A percentile compares a stretch with the other conserved stretches of the same genome.
Evolutionary conservation across 2,329 filamentous ascomycete species (phyloP).

Genomic region (Amauroascus verrucosus): DNA sequence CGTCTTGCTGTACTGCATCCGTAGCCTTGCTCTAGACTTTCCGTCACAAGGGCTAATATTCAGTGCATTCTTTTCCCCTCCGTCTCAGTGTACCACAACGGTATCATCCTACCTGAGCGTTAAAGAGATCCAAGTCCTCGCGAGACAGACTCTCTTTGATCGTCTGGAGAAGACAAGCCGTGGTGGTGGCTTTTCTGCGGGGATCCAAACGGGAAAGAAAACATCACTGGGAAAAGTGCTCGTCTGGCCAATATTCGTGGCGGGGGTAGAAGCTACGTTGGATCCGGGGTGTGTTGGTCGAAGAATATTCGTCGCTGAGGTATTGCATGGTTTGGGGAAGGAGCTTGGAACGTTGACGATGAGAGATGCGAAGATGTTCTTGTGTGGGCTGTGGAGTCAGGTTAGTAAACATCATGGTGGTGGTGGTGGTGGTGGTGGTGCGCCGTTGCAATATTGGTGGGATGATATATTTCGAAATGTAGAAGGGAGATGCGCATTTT

Average conservation of each 20-base stretch:
- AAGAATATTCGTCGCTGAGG: constrained; percentile 4
- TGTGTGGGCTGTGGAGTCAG: constrained; percentile 10
- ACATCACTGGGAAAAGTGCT: constrained; percentile 13
- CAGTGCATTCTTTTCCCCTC: neutral
- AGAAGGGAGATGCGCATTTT: constrained; percentile 12
- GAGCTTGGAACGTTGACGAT: constrained; percentile 13
- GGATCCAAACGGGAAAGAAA: too few species aligned
- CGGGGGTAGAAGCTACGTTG: constrained; percentile 15
- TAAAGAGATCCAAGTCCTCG: constrained; percentile 13
- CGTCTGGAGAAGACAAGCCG: constrained; percentile 4
- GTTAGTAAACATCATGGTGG: neutral
- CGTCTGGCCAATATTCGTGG: constrained; percentile 16
- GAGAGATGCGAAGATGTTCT: constrained; percentile 11
- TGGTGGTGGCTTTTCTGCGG: neutral
- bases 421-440: too few species aligned
- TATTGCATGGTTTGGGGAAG: constrained; percentile 10
- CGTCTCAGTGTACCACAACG: neutral
- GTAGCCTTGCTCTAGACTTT: constrained; percentile 14
- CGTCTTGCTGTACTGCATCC: constrained; percentile 14
- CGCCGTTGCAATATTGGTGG: constrained; percentile 14
- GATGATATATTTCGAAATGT: constrained; percentile 14
- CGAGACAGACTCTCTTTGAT: constrained; percentile 14
- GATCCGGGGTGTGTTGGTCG: constrained; percentile 1
- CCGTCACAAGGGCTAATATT: constrained; percentile 10
- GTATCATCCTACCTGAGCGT: constrained; percentile 11